phyloP scores from a whole-genome alignment of 768 basidiomycete genomes.

The Heimioporus sp. region DNA sequence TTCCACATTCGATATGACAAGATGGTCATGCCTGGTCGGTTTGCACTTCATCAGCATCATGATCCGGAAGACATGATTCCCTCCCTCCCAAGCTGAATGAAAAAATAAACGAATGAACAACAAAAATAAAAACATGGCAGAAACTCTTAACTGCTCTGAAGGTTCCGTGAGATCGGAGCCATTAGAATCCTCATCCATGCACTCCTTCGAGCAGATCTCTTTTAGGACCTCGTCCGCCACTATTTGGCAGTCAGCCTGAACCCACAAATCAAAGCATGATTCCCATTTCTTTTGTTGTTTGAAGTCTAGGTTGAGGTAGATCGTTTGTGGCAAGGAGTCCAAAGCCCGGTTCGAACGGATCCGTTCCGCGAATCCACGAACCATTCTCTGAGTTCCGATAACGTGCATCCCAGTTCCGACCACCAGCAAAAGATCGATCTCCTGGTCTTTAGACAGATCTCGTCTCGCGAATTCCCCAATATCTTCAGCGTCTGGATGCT shows the following conservation, averaged over 20 bases:
- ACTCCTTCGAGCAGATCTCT: background rate
- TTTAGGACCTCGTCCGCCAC: background rate
- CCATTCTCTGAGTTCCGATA: conserved; percentile 7
- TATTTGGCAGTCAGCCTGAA: background rate
- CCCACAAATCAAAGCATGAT: background rate
- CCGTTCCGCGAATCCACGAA: background rate
- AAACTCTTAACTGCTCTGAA: no score
- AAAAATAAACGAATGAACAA: no score
- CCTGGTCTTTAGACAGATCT: background rate
- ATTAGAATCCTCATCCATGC: background rate
- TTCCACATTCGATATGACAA: no score
- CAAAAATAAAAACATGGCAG: no score
- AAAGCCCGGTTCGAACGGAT: background rate
- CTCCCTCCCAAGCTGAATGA: no score
- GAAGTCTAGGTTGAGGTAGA: conserved; percentile 1
- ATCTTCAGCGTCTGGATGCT: background rate
- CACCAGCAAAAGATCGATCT: conserved; percentile 4
- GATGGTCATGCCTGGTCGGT: no score
- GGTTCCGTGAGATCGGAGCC: no score
- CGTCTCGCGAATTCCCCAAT: background rate
- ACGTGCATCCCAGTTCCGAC: conserved; percentile 12
- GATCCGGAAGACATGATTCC: no score
- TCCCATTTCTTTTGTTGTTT: background rate
- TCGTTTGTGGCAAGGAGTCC: background rate
- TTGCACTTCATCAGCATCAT: no score